Percentiles rank a stretch among this genome's conserved stretches.
Conservation (phyloP, 1,284 basidiomycete genomes). For the Sporisorium graminicola region DNA sequence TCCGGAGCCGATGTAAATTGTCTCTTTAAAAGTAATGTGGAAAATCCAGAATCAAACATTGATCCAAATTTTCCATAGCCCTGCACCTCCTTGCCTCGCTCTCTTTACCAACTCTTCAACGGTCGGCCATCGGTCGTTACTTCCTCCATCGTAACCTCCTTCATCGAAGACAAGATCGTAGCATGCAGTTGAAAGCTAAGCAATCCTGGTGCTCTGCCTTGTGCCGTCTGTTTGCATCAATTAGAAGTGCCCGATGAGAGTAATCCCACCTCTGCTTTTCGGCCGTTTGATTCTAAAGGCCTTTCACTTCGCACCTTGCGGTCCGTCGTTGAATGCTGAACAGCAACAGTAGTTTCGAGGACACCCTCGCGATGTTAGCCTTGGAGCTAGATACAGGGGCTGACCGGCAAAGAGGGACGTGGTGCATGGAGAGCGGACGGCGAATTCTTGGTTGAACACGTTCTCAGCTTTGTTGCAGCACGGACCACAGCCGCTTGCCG, state of each 20-base stretch:
- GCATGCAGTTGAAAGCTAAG: too few species aligned
- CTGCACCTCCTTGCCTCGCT: too few species aligned
- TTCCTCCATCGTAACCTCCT: too few species aligned
- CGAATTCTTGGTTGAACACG: conserved; percentile 35
- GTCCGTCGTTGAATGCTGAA: background rate
- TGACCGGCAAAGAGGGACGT: background rate
- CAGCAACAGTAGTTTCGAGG: background rate
- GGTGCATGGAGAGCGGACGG: conserved; percentile 26
- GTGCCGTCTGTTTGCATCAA: too few species aligned
- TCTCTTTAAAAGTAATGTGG: background rate
- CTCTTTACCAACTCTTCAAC: too few species aligned
- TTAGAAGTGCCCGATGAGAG: too few species aligned
- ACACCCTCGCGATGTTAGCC: background rate
- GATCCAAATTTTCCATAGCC: too few species aligned
- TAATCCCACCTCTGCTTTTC: too few species aligned
- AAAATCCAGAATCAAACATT: background rate
- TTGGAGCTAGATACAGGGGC: background rate
- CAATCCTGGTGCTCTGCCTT: too few species aligned
- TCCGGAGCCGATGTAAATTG: conserved; percentile 18
- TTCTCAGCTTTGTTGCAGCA: conserved; percentile 29
- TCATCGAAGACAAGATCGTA: too few species aligned
- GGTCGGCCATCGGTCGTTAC: too few species aligned
- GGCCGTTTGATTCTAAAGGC: background rate
- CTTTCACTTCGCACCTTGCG: too few species aligned
- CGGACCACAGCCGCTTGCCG: conserved; percentile 27